phyloP scores from a whole-genome alignment of 2,329 filamentous ascomycete species.

The Penicillium sclerotigenum region DNA sequence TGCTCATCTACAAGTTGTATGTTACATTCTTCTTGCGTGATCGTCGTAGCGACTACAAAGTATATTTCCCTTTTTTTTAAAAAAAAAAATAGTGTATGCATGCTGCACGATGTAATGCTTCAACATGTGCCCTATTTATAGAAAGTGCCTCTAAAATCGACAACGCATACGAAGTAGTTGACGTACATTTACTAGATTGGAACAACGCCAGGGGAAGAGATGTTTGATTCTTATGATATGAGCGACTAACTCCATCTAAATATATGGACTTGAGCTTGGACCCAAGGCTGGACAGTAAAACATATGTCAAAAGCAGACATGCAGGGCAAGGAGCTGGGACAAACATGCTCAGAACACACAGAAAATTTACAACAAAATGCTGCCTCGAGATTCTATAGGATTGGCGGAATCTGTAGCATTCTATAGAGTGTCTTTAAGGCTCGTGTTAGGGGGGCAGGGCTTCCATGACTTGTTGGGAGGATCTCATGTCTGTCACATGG shows the following conservation, averaged over 20 bases:
- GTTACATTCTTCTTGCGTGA: background rate
- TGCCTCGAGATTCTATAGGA: too few species aligned
- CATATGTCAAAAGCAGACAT: background rate
- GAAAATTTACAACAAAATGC: too few species aligned
- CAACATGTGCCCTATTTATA: background rate
- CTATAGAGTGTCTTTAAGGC: too few species aligned
- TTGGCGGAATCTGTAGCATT: too few species aligned
- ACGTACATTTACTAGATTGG: background rate
- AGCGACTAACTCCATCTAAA: background rate
- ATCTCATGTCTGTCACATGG: too few species aligned
- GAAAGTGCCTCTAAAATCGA: background rate
- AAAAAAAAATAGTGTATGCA: too few species aligned
- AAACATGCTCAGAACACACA: too few species aligned
- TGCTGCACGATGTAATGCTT: background rate
- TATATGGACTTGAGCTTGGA: background rate
- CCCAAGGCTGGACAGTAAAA: too few species aligned
- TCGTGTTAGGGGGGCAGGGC: too few species aligned
- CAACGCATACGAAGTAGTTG: background rate
- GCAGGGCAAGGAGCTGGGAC: too few species aligned
- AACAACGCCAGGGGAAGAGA: background rate
- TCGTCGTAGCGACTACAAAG: too few species aligned
- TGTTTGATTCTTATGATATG: background rate
- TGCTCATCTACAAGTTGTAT: background rate
- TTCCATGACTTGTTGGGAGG: too few species aligned
- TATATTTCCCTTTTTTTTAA: background rate